Evolutionary conservation across 108 stramenopile genomes (phyloP).

Genomic region (Nannochloropsis granulata): DNA sequence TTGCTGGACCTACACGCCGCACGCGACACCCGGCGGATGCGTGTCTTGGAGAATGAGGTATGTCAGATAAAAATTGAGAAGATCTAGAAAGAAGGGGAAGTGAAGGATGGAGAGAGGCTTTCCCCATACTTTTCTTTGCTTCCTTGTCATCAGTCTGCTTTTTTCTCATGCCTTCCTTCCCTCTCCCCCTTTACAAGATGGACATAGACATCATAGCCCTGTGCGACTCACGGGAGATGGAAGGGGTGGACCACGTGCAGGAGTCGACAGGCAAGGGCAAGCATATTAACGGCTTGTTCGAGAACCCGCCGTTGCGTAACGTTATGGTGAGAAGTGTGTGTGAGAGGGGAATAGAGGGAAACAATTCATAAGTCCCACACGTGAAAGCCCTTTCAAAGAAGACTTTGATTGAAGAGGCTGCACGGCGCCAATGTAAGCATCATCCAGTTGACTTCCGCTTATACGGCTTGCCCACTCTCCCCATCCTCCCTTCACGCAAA

Average conservation of each 20-base stretch:
- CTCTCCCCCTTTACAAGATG: background rate
- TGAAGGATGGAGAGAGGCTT: no score
- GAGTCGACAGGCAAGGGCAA: background rate
- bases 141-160: no score
- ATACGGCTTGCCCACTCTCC: background rate
- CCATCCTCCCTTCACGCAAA: background rate
- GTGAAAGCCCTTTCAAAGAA: no score
- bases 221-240: background rate
- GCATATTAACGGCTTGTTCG: background rate
- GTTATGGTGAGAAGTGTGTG: background rate
- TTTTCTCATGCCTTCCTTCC: no score
- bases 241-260: background rate
- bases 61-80: no score
- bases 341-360: no score
- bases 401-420: no score
- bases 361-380: no score
- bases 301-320: background rate
- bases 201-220: background rate
- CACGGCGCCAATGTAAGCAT: no score
- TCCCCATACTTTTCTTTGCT: no score
- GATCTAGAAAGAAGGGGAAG: no score
- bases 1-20: background rate
- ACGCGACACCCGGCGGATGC: background rate
- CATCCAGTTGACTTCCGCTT: background rate
- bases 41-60: background rate